Percentiles rank a stretch among this genome's conserved stretches.
phyloP scores from a whole-genome alignment of 495 filamentous ascomycete genomes.

The Hyaloscypha hepaticicola region DNA sequence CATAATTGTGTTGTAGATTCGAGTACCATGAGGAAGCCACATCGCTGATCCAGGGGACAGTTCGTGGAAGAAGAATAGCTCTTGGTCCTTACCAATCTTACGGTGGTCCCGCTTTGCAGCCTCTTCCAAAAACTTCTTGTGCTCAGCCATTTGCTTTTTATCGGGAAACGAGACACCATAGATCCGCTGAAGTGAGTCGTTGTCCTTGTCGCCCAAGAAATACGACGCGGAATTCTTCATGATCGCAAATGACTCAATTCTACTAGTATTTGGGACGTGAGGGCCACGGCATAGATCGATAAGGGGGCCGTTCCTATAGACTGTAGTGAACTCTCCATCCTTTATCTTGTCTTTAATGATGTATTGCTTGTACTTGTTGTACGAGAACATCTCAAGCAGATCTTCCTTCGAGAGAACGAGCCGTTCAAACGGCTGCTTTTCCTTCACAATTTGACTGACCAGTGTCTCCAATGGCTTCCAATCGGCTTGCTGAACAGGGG shows the following conservation, averaged over 20 bases:
- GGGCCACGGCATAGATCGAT: constrained; percentile 80
- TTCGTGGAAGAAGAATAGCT: constrained; percentile 96
- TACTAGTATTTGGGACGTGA: constrained; percentile 88
- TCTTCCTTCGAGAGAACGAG: constrained; percentile 85
- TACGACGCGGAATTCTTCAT: constrained; percentile 95
- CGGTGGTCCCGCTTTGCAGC: constrained; percentile 94
- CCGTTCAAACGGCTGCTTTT: constrained; percentile 94
- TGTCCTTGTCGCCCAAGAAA: constrained; percentile 88
- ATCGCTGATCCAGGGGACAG: constrained; percentile 89
- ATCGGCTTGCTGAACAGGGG: constrained; percentile 70
- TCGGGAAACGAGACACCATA: constrained; percentile 97
- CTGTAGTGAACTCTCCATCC: constrained; percentile 85
- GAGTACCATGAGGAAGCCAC: constrained; percentile 87
- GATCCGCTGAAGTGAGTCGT: constrained; percentile 93
- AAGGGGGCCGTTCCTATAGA: constrained; percentile 82
- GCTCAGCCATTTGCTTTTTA: constrained; percentile 87
- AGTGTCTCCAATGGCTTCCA: constrained; percentile 78
- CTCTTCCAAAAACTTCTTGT: constrained; percentile 91
- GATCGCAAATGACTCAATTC: constrained; percentile 90
- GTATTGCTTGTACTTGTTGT: constrained; percentile 94
- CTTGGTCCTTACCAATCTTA: constrained; percentile 87
- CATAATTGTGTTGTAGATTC: constrained; percentile 87
- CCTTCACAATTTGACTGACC: constrained; percentile 79
- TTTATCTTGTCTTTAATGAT: constrained; percentile 91
- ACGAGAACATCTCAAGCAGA: constrained; percentile 91